phyloP scores from a whole-genome alignment of 768 basidiomycete genomes.

The Russula griseocarnosa region DNA sequence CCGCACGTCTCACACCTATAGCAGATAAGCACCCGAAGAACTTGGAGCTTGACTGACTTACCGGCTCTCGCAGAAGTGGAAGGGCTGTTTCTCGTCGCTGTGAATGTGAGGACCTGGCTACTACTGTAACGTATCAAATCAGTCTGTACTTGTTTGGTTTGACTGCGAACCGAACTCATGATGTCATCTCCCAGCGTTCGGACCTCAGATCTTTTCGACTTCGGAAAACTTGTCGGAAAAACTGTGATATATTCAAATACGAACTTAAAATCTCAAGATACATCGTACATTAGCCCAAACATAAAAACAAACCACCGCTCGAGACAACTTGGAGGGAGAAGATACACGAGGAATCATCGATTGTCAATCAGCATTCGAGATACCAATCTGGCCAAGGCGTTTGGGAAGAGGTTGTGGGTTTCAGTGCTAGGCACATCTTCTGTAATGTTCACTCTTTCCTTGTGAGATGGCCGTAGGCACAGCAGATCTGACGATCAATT shows the following conservation, averaged over 20 bases:
- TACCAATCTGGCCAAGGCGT: not conserved
- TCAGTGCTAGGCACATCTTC: not conserved
- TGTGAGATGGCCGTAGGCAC: not conserved
- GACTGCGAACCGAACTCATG: too few species aligned
- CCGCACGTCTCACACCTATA: conserved; percentile 53
- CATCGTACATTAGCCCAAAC: not conserved
- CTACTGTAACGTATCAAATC: too few species aligned
- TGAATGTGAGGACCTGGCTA: conserved; percentile 51
- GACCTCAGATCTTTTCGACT: not conserved
- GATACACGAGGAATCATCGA: not conserved
- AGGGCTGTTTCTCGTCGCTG: conserved; percentile 40
- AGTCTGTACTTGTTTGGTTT: too few species aligned
- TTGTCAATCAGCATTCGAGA: too few species aligned
- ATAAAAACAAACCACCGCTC: too few species aligned
- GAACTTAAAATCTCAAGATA: not conserved
- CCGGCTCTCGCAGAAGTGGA: conserved; percentile 55
- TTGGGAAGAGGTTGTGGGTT: too few species aligned
- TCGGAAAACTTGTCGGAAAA: too few species aligned
- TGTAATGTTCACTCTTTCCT: conserved; percentile 12
- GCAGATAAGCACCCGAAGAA: not conserved
- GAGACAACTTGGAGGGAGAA: not conserved
- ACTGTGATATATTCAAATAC: not conserved
- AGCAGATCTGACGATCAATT: conserved; percentile 20
- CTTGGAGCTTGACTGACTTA: conserved; percentile 28
- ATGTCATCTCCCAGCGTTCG: not conserved